Conservation (phyloP, 768 basidiomycete genomes). For the Gloeopeniophorella convolvens region DNA sequence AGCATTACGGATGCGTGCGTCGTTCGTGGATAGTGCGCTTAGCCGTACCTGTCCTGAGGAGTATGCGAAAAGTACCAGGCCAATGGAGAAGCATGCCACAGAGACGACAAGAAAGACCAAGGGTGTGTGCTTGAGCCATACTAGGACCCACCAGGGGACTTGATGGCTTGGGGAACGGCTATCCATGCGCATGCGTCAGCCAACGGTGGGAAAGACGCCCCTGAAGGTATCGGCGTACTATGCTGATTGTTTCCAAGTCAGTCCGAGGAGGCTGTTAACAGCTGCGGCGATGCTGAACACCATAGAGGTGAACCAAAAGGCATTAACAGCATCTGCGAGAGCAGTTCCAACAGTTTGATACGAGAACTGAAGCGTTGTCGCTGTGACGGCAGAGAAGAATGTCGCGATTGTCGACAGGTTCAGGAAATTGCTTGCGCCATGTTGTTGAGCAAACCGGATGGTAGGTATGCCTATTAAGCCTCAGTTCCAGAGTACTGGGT, state of each 20-base stretch:
- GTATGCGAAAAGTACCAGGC: slow-evolving; percentile 73
- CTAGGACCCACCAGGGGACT: slow-evolving; percentile 77
- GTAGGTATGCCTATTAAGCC: slow-evolving; percentile 56
- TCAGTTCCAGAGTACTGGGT: not conserved
- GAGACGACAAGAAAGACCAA: slow-evolving; percentile 79
- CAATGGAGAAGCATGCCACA: slow-evolving; percentile 76
- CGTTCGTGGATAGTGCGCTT: too few relatives aligned
- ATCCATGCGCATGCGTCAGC: not conserved
- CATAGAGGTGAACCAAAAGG: slow-evolving; percentile 68
- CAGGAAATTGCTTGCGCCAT: slow-evolving; percentile 62
- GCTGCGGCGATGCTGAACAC: slow-evolving; percentile 78
- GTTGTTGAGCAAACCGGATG: slow-evolving; percentile 70
- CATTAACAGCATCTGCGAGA: slow-evolving; percentile 51
- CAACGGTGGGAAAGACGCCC: slow-evolving; percentile 17
- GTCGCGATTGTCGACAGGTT: slow-evolving; percentile 74
- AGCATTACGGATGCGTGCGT: too few relatives aligned
- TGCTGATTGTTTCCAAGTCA: slow-evolving; percentile 79
- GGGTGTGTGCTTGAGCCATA: slow-evolving; percentile 83
- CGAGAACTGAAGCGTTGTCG: slow-evolving; percentile 68
- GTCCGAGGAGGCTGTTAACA: slow-evolving; percentile 68
- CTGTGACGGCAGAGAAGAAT: slow-evolving; percentile 71
- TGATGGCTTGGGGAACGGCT: slow-evolving; percentile 72
- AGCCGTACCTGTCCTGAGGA: slow-evolving; percentile 57
- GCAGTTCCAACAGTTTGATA: slow-evolving; percentile 38
- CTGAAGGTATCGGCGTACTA: slow-evolving; percentile 43